Percentiles rank a stretch among this genome's conserved stretches.
phyloP scores from a whole-genome alignment of 2,329 filamentous ascomycete genomes.

The Colletotrichum viniferum region DNA sequence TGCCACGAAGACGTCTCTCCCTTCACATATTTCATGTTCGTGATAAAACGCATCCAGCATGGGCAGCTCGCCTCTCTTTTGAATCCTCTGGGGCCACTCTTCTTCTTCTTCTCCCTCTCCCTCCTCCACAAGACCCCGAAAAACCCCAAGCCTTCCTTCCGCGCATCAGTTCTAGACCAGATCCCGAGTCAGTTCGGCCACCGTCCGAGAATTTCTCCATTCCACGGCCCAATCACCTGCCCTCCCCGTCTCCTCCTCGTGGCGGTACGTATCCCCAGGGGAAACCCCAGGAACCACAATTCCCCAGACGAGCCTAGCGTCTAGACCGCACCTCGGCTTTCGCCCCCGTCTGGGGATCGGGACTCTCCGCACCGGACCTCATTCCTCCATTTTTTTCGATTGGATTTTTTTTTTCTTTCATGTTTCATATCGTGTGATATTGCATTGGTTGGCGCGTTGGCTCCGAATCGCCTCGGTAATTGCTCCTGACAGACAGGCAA shows the following conservation, averaged over 20 bases:
- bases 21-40: not conserved
- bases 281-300: slow-evolving; percentile 4
- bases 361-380: not conserved
- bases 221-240: not conserved
- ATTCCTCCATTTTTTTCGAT: not conserved
- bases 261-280: not conserved
- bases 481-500: not conserved
- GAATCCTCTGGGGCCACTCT: not conserved
- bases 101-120: not conserved
- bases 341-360: slow-evolving; percentile 17
- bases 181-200: slow-evolving; percentile 13
- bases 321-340: slow-evolving; percentile 8
- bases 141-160: not conserved
- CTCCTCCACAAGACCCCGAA: not conserved
- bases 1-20: not conserved
- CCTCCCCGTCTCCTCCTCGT: not conserved
- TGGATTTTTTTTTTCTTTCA: not conserved
- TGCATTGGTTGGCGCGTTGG: not conserved
- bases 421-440: not conserved
- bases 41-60: not conserved
- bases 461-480: not conserved
- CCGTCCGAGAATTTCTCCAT: slow-evolving; percentile 18
- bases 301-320: slow-evolving; percentile 17
- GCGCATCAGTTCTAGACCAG: slow-evolving; percentile 4
- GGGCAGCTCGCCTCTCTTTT: not conserved